phyloP scores from a whole-genome alignment of 2,329 filamentous ascomycete species.

The Claviceps maximensis region DNA sequence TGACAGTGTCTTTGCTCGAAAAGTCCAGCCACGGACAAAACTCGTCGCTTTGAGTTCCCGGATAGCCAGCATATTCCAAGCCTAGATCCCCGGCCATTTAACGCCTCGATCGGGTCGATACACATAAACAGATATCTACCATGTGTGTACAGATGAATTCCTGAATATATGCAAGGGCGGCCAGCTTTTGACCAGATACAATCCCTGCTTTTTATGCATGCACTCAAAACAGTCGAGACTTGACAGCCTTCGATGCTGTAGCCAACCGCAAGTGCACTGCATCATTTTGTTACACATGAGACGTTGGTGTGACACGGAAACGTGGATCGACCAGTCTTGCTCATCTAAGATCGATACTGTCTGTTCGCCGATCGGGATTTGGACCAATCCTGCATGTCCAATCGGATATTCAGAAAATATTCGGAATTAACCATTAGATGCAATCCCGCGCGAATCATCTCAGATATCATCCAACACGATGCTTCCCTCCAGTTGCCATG shows the following conservation, averaged over 20 bases:
- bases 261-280: not conserved
- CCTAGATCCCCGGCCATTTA: no score
- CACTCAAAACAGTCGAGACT: not conserved
- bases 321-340: not conserved
- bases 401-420: not conserved
- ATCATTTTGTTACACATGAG: not conserved
- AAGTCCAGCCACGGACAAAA: not conserved
- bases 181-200: no score
- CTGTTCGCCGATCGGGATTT: not conserved
- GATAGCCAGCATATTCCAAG: no score
- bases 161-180: not conserved
- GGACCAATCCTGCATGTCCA: not conserved
- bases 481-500: not conserved
- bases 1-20: no score
- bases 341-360: not conserved
- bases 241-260: not conserved
- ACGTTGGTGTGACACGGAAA: not conserved
- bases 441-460: not conserved
- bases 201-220: no score
- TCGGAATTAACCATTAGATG: not conserved
- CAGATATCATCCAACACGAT: not conserved
- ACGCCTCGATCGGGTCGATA: no score
- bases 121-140: no score
- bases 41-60: not conserved
- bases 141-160: no score